Evolutionary conservation across 1,284 basidiomycete species (phyloP).

Genomic region (Ustilago crameri): DNA sequence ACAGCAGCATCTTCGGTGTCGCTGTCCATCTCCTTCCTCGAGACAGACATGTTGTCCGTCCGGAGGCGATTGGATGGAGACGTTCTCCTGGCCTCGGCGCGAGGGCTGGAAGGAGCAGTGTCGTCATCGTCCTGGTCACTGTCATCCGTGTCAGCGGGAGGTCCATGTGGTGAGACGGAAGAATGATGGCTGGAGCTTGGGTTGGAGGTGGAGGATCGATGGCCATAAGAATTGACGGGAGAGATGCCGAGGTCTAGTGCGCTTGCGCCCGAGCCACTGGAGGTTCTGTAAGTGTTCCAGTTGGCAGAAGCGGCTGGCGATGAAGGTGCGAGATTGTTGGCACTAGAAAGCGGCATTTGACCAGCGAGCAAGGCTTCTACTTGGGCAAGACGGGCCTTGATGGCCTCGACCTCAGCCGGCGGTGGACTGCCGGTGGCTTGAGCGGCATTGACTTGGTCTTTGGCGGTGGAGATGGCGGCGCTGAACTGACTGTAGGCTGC

Average conservation of each 20-base stretch:
- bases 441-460: constrained; percentile 34
- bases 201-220: constrained; percentile 22
- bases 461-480: constrained; percentile 36
- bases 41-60: constrained; percentile 31
- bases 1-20: constrained; percentile 65
- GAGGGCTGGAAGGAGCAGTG: constrained; percentile 29
- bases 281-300: constrained; percentile 37
- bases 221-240: constrained; percentile 19
- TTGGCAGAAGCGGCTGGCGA: constrained; percentile 33
- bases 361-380: constrained; percentile 54
- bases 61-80: constrained; percentile 30
- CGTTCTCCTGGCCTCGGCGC: not conserved
- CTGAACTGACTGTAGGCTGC: constrained; percentile 39
- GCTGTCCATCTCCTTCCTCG: constrained; percentile 53
- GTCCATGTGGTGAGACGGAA: constrained; percentile 22
- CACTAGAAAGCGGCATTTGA: constrained; percentile 34
- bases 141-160: constrained; percentile 28
- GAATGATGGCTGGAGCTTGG: constrained; percentile 23
- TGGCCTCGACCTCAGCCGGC: constrained; percentile 59
- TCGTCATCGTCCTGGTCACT: constrained; percentile 40
- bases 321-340: constrained; percentile 19
- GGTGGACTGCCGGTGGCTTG: constrained; percentile 29
- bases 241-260: constrained; percentile 24
- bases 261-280: constrained; percentile 8
- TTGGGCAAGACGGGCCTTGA: constrained; percentile 63